A percentile compares a stretch with the other conserved stretches of the same genome.
Conservation (phyloP, 352 stramenopile genomes). For the Phytophthora europaea region DNA sequence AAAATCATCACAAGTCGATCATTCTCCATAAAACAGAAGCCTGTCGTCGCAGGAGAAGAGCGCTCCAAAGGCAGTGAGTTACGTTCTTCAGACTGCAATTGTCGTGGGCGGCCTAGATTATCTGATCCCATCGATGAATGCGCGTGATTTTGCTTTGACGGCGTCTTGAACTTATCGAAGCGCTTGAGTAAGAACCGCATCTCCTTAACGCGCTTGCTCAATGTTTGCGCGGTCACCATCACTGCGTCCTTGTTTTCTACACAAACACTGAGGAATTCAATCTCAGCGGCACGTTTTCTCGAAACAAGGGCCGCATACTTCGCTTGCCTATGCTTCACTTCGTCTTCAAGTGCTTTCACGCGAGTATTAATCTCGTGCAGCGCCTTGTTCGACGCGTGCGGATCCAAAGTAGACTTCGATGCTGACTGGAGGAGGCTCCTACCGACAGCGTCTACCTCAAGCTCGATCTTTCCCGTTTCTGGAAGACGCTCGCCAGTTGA, state of each 20-base stretch:
- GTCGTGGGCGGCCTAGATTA: conserved; percentile 1
- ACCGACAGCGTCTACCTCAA: conserved; percentile 63
- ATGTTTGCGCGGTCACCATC: conserved; percentile 18
- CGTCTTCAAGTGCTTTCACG: conserved; percentile 27
- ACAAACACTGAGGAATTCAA: conserved; percentile 24
- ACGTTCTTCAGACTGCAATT: conserved; percentile 11
- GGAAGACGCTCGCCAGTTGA: conserved; percentile 38
- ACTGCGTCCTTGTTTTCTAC: conserved; percentile 25
- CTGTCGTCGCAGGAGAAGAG: conserved; percentile 7
- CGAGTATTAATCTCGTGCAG: conserved; percentile 15
- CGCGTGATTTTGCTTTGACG: conserved; percentile 25
- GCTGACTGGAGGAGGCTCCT: conserved; percentile 40
- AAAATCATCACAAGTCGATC: conserved; percentile 81
- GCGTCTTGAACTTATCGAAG: conserved; percentile 59
- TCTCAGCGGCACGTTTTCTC: conserved; percentile 20
- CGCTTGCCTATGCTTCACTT: conserved; percentile 25
- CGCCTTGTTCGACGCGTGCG: conserved; percentile 18
- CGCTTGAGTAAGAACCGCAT: conserved; percentile 45
- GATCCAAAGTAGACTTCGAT: conserved; percentile 16
- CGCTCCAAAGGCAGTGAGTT: conserved; percentile 9
- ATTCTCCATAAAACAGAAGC: conserved; percentile 78
- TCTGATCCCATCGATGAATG: background rate
- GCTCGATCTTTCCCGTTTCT: conserved; percentile 20
- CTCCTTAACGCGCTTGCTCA: conserved; percentile 29
- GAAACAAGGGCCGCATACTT: conserved; percentile 19